Conservation (phyloP, 345 rosid species). For the Ceriops tagal region DNA sequence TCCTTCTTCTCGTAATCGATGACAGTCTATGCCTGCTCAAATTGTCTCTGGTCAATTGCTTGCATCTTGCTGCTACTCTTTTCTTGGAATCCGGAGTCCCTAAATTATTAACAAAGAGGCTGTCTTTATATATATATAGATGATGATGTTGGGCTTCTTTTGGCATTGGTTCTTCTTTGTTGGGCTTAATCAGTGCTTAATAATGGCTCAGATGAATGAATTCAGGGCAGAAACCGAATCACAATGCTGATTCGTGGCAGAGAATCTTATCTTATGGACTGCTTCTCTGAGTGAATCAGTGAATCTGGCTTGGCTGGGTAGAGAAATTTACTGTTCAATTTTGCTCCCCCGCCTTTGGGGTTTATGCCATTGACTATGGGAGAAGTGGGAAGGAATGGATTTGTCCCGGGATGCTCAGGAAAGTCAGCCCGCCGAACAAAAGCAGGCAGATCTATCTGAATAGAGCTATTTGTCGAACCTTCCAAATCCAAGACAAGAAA, state of each 20-base stretch:
- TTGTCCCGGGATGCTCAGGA: conserved; percentile 31
- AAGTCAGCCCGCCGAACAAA: conserved; percentile 27
- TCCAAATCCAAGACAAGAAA: conserved; percentile 35
- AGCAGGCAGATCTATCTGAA: conserved; percentile 30
- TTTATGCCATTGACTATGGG: conserved; percentile 9
- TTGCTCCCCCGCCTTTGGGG: background rate
- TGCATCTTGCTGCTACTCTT: no score
- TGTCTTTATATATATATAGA: background rate
- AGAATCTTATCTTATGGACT: background rate
- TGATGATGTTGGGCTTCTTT: background rate
- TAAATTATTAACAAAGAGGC: background rate
- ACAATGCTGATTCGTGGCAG: conserved; percentile 19
- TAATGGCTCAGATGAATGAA: conserved; percentile 25
- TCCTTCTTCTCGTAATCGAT: conserved; percentile 49
- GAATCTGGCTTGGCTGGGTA: background rate
- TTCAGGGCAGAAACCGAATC: conserved; percentile 25
- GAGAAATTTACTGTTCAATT: background rate
- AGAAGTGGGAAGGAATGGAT: conserved; percentile 29
- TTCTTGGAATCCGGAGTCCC: no score
- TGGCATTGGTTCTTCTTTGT: background rate
- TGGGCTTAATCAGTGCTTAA: conserved; percentile 3
- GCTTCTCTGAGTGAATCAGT: background rate
- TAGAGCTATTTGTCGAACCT: conserved; percentile 32
- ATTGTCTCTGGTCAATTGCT: no score
- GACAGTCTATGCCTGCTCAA: conserved; percentile 14